phyloP scores from a whole-genome alignment of 805 yeast species.

The Metschnikowia lochheadii region DNA sequence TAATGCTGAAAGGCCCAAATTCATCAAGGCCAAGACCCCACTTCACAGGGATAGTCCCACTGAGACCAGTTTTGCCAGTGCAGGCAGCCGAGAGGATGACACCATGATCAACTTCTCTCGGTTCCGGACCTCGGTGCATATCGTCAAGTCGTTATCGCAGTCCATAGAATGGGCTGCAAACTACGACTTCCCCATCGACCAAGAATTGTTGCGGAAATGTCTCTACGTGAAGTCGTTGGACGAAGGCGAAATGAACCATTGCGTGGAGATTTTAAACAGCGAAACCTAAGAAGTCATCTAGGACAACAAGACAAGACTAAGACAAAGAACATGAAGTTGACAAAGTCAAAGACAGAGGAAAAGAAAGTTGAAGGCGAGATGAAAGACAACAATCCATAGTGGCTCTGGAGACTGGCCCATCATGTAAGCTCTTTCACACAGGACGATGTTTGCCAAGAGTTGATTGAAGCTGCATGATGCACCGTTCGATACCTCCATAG shows the following conservation, averaged over 20 bases:
- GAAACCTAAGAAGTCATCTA: too few relatives aligned
- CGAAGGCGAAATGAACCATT: slow-evolving; percentile 62
- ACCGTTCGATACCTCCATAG: neutral
- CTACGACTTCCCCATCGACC: slow-evolving; percentile 52
- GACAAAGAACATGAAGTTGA: neutral
- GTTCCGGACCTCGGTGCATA: slow-evolving; percentile 68
- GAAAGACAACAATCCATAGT: too few relatives aligned
- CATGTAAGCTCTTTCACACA: neutral
- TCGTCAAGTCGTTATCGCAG: slow-evolving; percentile 72
- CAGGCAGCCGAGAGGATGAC: slow-evolving; percentile 20
- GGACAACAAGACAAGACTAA: neutral
- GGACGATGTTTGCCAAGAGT: neutral
- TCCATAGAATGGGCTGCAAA: slow-evolving; percentile 81
- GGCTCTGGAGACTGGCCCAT: neutral
- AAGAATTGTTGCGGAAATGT: slow-evolving; percentile 76
- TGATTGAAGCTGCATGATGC: neutral
- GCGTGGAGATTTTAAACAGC: slow-evolving; percentile 14
- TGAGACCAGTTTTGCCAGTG: slow-evolving; percentile 3
- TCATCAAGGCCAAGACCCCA: slow-evolving; percentile 25
- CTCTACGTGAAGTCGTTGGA: slow-evolving; percentile 71
- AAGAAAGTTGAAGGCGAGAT: too few relatives aligned
- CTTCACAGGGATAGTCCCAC: neutral
- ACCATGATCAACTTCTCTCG: slow-evolving; percentile 70
- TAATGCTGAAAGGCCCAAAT: slow-evolving; percentile 60
- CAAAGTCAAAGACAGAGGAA: neutral